Conservation (phyloP, 495 filamentous ascomycete genomes). For the Podospora pseudoanserina region DNA sequence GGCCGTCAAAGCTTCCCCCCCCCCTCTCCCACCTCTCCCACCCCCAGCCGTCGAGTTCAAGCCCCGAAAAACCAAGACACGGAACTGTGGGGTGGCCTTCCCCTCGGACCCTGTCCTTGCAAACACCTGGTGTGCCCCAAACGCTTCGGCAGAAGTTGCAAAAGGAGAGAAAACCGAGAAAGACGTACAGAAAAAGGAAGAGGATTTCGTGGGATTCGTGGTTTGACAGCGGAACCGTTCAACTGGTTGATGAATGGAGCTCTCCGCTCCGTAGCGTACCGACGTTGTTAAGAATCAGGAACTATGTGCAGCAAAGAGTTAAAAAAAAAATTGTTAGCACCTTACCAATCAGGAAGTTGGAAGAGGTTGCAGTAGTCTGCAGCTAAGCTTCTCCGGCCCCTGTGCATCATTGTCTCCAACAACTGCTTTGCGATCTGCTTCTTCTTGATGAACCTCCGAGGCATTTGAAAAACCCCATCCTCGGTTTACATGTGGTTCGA, state of each 20-base stretch:
- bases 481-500: slow-evolving; percentile 1
- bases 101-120: slow-evolving; percentile 6
- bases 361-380: not conserved
- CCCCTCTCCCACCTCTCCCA: not conserved
- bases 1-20: not conserved
- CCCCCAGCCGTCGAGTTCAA: slow-evolving; percentile 6
- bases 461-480: not conserved
- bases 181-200: not conserved
- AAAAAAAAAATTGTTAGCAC: slow-evolving; percentile 2
- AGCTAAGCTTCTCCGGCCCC: slow-evolving; percentile 1
- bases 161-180: not conserved
- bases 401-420: not conserved
- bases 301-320: not conserved
- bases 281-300: not conserved
- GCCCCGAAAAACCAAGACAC: slow-evolving; percentile 15
- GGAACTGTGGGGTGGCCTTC: slow-evolving; percentile 17
- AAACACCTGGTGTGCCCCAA: not conserved
- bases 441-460: not conserved
- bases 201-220: not conserved
- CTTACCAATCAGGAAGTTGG: slow-evolving; percentile 2
- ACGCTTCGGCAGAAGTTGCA: not conserved
- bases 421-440: not conserved
- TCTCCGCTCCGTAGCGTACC: not conserved
- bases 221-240: not conserved
- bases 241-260: not conserved